Conservation (phyloP, 805 yeast genomes). For the Kurtzmaniella fragi region DNA sequence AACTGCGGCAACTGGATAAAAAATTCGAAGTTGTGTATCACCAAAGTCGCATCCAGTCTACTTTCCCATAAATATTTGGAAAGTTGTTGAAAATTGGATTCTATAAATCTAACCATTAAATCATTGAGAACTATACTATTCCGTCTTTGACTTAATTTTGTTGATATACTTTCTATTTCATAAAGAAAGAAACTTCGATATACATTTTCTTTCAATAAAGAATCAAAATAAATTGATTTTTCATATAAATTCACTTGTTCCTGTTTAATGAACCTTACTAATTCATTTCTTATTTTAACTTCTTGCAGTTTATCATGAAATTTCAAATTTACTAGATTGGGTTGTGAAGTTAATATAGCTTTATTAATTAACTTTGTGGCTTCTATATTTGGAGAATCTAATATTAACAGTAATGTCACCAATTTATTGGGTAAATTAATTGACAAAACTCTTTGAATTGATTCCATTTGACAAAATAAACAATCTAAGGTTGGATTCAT, state of each 20-base stretch:
- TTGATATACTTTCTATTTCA: constrained; percentile 2
- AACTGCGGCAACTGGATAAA: too few species aligned
- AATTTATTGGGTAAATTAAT: constrained; percentile 7
- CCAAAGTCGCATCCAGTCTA: too few species aligned
- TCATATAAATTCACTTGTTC: constrained; percentile 7
- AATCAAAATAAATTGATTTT: constrained; percentile 8
- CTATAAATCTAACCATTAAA: constrained; percentile 6
- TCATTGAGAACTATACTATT: constrained; percentile 7
- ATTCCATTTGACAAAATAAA: constrained; percentile 13
- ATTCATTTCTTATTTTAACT: constrained; percentile 9
- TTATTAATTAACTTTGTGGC: constrained; percentile 7
- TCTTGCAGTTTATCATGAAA: constrained; percentile 14
- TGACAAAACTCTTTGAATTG: constrained; percentile 3
- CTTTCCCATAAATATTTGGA: too few species aligned
- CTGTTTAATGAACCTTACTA: constrained; percentile 6
- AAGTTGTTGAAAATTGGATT: not conserved
- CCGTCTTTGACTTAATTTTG: not conserved
- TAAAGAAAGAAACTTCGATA: constrained; percentile 5
- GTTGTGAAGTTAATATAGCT: constrained; percentile 8
- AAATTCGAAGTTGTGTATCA: too few species aligned
- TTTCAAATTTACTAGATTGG: constrained; percentile 6
- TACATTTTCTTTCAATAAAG: constrained; percentile 1
- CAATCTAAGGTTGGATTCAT: constrained; percentile 17
- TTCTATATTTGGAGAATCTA: constrained; percentile 10
- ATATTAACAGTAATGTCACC: constrained; percentile 6